Base-by-base conservation (phyloP, 768 basidiomycete species). In the Mycena pura region DNA sequence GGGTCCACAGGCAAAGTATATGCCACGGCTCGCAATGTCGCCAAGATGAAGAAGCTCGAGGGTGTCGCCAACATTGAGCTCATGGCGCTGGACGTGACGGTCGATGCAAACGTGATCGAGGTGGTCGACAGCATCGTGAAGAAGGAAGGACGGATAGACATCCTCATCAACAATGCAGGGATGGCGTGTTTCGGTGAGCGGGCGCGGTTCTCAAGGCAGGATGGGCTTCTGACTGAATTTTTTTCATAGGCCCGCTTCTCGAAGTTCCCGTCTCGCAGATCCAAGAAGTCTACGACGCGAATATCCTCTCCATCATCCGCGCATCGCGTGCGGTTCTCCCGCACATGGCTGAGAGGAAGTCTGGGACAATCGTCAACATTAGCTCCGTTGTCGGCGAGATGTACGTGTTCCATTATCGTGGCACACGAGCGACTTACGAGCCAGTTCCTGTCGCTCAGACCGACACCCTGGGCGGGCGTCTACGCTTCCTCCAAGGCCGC, bases 401-500 rank as follows among this genome's bases (percentile, higher is more conserved):
- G 56, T 47, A 19, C 7, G 56, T 41, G 11, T 24, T 43, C 41
- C 3, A 5, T 5, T 19, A 2, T 8, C 21, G n/a, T 36, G 3
- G 24, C 6, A n/a, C n/a, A n/a, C 3, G 8, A 41, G 4, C 45
- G 11, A 8, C 25, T 17, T 17, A 9, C n/a, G 25, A 47, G 6
- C 9, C 5, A 15, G 3, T 22, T 34, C 6, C 29, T 32, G 3
- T 10, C 10, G 11, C n/a, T 6, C 27, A 57, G 56, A 39, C 56
- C 56, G 2, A 57, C 46, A 14, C 56, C 56, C 19, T 57, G 56
- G 56, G n/a, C 45, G 10, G 56, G 56, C 5, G 39, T 48, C 3
- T 57, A 57, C 22, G 46, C 45, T 3, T 57, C 52, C 10, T 54
- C 52, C 6, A 54, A 54, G 19, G 52, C 52, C n/a, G 52, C 52